Base-by-base conservation (phyloP, 2,329 filamentous ascomycete species). In the Eurotiales sp. region DNA sequence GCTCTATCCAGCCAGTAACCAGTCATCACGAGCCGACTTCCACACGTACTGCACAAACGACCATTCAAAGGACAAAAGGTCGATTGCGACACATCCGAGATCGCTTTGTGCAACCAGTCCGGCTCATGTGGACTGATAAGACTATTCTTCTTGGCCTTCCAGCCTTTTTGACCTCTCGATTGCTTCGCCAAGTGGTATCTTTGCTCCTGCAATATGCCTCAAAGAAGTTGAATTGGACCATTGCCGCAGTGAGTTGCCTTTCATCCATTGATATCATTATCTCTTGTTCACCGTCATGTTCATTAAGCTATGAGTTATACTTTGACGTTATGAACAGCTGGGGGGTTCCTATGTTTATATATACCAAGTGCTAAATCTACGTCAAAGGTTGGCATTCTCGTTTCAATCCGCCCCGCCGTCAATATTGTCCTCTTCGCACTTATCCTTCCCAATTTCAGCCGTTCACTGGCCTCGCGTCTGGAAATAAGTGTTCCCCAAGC, bases 401-500 rank as follows among this genome's bases (percentile, higher is more conserved):
- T 43, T 43, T 43, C 40, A 17, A 29, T 43, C 23, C 40, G 22
- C 6, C 40, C 40, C 14, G 40, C 40, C n/a, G 40, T 43, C 3
- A 43, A 43, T 19, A 43, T 43, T 8, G 23, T 30, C 25, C 40
- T 43, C 40, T 43, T 43, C 8, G 40, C 40, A 17, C 40, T 43
- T 29, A 43, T 43, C n/a, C 40, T 43, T 29, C 40, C 40, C 17
- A 43, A 29, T 30, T n/a, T 43, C 25, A 43, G 40, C 22, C 40
- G 25, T 12, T 19, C 3, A 3, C 15, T 43, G 23, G 40, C 40
- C n/a, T 43, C 25, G 7, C 40, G 40, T 25, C 3, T 43, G 2
- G 40, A 30, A 29, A 43, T 43, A 29, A 29, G 14, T 29, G 40
- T 29, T 30, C 40, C 40, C 8, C 40, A 43, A 43, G 40, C 23